Base-by-base conservation (phyloP, 202 grass and related monocot genomes). In the Carex arenaria region DNA sequence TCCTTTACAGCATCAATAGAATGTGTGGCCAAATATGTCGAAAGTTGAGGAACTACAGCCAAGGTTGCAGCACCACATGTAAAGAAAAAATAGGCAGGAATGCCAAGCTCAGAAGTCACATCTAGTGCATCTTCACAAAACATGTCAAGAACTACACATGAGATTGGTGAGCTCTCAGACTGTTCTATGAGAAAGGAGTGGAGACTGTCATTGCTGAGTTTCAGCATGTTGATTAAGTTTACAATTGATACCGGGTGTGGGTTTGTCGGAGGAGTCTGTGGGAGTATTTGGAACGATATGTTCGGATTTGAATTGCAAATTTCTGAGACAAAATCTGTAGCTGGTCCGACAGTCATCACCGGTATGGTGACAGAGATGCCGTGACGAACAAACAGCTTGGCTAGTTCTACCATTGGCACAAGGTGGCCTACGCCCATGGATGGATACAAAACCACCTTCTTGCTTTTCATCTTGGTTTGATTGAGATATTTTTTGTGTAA, bases 101-200 rank as follows among this genome's bases (percentile, higher is more conserved):
- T 34, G 14, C 72, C 34, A 79, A 94, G 93, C 86, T 92, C 90
- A 2, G 64, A 42, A 0, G 72, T 82, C 18, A 94, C 86, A 60
- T 76, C 84, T 19, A 84, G 72, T 7, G 86, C 88, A 56, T 84
- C 88, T 18, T 14, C 20, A 80, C 92, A 94, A 69, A 94, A 94
- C 80, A 90, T 88, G 88, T 94, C 86, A 66, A 94, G 30, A 64
- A 94, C 12, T 73, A 94, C 53, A 54, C 76, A 84, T 57, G 88
- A 64, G 67, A 92, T 72, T 13, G 84, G 34, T 18, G 69, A 76
- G 1, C 15, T 81, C 20, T 22, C 12, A 10, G 45, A 79, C 31
- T 82, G 49, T 34, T 86, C 81, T 52, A 64, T 65, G 6, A 90
- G 82, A 68, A 87, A 87, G 52, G 87, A 61, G 31, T 72, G 84